A percentile compares a stretch with the other conserved stretches of the same genome.
Conservation (phyloP, 352 stramenopile species). For the Globisporangium echinulatum region DNA sequence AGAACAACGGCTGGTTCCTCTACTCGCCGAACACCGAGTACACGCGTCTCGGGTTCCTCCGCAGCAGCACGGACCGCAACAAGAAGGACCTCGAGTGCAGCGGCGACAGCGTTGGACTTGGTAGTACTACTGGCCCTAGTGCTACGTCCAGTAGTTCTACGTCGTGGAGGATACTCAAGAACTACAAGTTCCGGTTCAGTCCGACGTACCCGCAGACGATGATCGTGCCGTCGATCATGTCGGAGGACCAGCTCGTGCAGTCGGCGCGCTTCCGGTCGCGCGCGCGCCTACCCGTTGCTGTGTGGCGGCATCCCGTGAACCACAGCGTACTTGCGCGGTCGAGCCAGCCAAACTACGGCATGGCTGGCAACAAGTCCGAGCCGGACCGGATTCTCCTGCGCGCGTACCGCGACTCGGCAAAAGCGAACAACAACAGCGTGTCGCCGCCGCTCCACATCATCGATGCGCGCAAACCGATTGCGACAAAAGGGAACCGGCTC, state of each 20-base stretch:
- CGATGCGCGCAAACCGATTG: constrained; percentile 75
- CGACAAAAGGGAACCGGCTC: constrained; percentile 74
- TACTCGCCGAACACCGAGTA: constrained; percentile 81
- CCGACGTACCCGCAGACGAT: constrained; percentile 77
- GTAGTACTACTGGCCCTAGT: too few relatives aligned
- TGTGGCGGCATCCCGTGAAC: constrained; percentile 90
- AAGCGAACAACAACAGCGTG: constrained; percentile 64
- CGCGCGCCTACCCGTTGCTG: constrained; percentile 88
- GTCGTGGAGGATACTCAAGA: constrained; percentile 81
- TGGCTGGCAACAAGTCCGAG: constrained; percentile 91
- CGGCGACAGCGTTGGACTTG: neutral
- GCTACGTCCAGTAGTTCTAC: neutral
- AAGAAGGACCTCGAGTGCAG: constrained; percentile 16
- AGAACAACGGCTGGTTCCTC: constrained; percentile 77
- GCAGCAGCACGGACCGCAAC: constrained; percentile 8
- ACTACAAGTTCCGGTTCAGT: constrained; percentile 75
- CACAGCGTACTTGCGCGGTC: constrained; percentile 92
- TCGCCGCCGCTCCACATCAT: constrained; percentile 80
- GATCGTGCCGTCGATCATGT: constrained; percentile 90
- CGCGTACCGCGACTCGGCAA: constrained; percentile 79
- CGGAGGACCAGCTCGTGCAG: constrained; percentile 88
- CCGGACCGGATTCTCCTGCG: constrained; percentile 89
- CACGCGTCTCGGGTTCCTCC: constrained; percentile 75
- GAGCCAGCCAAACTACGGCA: constrained; percentile 95
- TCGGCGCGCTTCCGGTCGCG: constrained; percentile 90